These are phyloP conservation scores for Dichotomocladium elegans DNA, from an alignment of 371 early-diverging fungal species.

Conservation along the genomic window DNA sequence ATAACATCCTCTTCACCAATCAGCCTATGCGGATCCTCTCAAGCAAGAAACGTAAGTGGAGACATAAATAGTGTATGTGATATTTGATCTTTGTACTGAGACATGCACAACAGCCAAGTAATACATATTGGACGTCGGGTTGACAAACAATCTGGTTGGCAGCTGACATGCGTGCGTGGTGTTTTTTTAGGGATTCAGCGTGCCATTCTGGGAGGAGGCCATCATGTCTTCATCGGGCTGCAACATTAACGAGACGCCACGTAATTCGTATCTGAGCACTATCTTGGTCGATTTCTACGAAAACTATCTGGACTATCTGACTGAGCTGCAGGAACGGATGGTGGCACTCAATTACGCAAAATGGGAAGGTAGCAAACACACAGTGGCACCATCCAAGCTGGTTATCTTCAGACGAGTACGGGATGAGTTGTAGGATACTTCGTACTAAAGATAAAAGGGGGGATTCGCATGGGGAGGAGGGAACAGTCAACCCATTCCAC, in stretches of 20 bases:
- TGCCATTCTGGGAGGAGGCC: constrained; percentile 9
- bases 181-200: background rate
- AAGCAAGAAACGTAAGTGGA: background rate
- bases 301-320: constrained; percentile 18
- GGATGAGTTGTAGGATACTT: constrained; percentile 1
- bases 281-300: constrained; percentile 21
- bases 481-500: too few species aligned
- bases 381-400: background rate
- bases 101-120: too few species aligned
- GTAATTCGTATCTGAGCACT: constrained; percentile 17
- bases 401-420: background rate
- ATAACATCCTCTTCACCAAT: background rate
- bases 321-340: constrained; percentile 26
- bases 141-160: background rate
- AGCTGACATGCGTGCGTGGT: background rate
- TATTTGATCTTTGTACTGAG: too few species aligned
- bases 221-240: constrained; percentile 9
- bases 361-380: constrained; percentile 16
- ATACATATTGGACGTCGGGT: too few species aligned
- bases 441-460: too few species aligned
- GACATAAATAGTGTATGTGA: too few species aligned
- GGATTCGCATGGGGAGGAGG: too few species aligned
- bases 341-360: constrained; percentile 31
- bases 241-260: constrained; percentile 20
- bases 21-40: background rate